phyloP scores from a whole-genome alignment of 1,284 basidiomycete species.

The Sphaerobolus stellatus region DNA sequence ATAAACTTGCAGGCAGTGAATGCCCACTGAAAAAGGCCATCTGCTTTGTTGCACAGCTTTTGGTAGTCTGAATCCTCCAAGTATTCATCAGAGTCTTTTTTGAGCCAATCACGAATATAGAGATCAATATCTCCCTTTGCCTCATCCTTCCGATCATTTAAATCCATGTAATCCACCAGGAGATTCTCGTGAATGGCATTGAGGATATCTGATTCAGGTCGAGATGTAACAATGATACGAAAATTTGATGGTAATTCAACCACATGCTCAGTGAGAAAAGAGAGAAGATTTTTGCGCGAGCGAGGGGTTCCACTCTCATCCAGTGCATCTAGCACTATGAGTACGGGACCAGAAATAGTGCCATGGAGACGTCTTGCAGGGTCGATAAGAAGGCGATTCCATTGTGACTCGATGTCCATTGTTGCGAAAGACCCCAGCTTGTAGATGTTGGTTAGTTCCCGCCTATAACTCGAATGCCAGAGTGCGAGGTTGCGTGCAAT shows the following conservation, averaged over 20 bases:
- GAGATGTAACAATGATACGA: conserved; percentile 15
- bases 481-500: neutral
- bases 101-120: neutral
- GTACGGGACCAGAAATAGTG: conserved; percentile 12
- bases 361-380: neutral
- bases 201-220: conserved; percentile 14
- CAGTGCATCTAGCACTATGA: conserved; percentile 23
- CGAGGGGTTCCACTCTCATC: conserved; percentile 16
- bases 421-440: neutral
- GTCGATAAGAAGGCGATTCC: neutral
- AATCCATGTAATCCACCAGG: conserved; percentile 1
- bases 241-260: conserved; percentile 12
- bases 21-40: conserved; percentile 18
- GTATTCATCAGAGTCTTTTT: neutral
- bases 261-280: neutral
- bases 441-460: neutral
- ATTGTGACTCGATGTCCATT: neutral
- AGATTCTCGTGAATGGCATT: neutral
- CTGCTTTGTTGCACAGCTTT: neutral
- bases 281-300: neutral
- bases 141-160: neutral
- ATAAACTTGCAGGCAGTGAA: conserved; percentile 13
- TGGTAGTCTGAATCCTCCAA: too few species aligned
- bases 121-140: conserved; percentile 1
- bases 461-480: neutral